Percentiles rank a stretch among this genome's conserved stretches.
These are phyloP conservation scores for Lotmaria passim DNA, from an alignment of 208 protist species.

Conservation along the genomic window DNA sequence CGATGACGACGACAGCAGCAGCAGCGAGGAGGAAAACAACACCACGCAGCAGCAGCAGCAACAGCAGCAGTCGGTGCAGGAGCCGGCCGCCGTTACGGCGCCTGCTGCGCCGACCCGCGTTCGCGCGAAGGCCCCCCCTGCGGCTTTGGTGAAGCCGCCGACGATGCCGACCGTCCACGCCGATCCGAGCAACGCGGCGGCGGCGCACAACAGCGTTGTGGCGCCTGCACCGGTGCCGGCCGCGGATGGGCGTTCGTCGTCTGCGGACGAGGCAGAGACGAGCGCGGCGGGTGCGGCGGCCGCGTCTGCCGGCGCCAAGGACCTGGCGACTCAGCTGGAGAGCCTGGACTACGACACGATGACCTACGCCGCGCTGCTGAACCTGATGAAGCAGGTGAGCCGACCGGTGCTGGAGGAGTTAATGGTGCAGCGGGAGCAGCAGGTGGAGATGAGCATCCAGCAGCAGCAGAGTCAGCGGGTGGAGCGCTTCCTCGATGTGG, in stretches of 20 bases:
- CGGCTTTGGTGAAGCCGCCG: conserved; percentile 13
- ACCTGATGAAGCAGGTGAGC: conserved; percentile 44
- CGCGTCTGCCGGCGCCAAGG: background rate
- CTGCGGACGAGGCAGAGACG: conserved; percentile 9
- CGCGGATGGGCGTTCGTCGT: too few relatives aligned
- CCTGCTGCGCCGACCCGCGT: conserved; percentile 7
- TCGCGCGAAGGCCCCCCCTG: conserved; percentile 8
- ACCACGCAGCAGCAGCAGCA: too few relatives aligned
- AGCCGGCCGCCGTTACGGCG: conserved; percentile 4
- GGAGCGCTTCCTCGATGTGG: conserved; percentile 63
- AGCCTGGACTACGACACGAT: conserved; percentile 63
- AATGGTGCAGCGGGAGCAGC: conserved; percentile 59
- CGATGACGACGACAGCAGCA: conserved; percentile 34
- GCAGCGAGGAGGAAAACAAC: conserved; percentile 34
- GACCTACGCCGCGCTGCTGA: conserved; percentile 56
- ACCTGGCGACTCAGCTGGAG: conserved; percentile 44
- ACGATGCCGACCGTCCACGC: conserved; percentile 20
- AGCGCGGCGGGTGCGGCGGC: conserved; percentile 5
- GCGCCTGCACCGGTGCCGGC: conserved; percentile 2
- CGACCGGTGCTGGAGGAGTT: conserved; percentile 57
- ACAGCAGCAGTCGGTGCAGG: conserved; percentile 12
- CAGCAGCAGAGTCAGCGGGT: conserved; percentile 50
- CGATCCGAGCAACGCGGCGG: conserved; percentile 15
- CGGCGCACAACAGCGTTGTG: background rate
- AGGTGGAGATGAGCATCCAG: conserved; percentile 26